phyloP scores from a whole-genome alignment of 2,329 filamentous ascomycete species.

The Orbilia quercus region DNA sequence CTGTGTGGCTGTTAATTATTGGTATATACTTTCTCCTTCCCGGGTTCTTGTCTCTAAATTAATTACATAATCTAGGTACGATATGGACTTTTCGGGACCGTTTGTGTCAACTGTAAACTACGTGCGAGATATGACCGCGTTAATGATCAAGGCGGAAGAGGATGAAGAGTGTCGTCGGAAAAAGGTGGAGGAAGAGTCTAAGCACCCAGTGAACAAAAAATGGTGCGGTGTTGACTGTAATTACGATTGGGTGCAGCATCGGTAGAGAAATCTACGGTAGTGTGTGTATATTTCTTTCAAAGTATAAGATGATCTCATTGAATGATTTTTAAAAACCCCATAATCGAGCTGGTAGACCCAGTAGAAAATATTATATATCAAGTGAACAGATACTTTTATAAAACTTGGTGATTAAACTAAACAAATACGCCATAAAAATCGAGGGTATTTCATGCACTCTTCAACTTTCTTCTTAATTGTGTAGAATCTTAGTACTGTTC shows the following conservation, averaged over 20 bases:
- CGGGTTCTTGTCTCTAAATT: neutral
- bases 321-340: too few species aligned
- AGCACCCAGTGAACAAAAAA: neutral
- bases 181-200: neutral
- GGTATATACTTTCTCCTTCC: slow-evolving; percentile 66
- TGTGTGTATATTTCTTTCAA: too few species aligned
- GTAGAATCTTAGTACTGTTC: too few species aligned
- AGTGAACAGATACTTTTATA: too few species aligned
- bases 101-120: slow-evolving; percentile 74
- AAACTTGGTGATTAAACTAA: too few species aligned
- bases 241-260: slow-evolving; percentile 12
- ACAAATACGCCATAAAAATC: too few species aligned
- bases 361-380: too few species aligned
- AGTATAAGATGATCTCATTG: too few species aligned
- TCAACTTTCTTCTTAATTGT: too few species aligned
- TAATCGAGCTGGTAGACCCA: too few species aligned
- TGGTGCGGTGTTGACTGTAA: slow-evolving; percentile 3
- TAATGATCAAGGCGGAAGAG: slow-evolving; percentile 7
- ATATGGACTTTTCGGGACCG: slow-evolving; percentile 79
- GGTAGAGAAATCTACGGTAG: neutral
- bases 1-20: slow-evolving; percentile 84
- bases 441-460: too few species aligned
- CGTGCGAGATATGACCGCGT: slow-evolving; percentile 61
- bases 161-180: neutral
- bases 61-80: slow-evolving; percentile 70